phyloP scores from a whole-genome alignment of 1,284 basidiomycete species.

The Boletus semigastroideus region DNA sequence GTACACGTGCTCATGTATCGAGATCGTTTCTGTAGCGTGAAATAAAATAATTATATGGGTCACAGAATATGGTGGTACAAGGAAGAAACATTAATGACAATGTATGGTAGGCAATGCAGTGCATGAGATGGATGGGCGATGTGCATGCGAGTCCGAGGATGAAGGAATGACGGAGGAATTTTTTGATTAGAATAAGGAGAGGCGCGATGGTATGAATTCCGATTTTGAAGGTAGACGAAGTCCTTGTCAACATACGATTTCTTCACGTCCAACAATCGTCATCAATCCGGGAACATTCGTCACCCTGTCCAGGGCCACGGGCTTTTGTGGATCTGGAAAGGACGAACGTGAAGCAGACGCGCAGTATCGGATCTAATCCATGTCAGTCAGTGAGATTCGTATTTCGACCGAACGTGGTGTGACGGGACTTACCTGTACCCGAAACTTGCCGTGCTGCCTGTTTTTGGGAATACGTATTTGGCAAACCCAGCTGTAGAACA shows the following conservation, averaged over 20 bases:
- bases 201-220: no score
- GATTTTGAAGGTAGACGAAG: background rate
- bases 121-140: background rate
- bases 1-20: no score
- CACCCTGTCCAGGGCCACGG: constrained; percentile 53
- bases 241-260: constrained; percentile 20
- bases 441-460: constrained; percentile 50
- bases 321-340: constrained; percentile 46
- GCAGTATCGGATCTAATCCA: constrained; percentile 55
- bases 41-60: constrained; percentile 17
- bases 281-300: constrained; percentile 60
- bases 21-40: background rate
- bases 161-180: constrained; percentile 7
- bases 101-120: background rate
- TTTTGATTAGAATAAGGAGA: background rate
- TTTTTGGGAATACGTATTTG: constrained; percentile 56
- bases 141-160: background rate
- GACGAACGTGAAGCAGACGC: constrained; percentile 52
- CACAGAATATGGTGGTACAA: background rate
- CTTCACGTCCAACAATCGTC: constrained; percentile 52
- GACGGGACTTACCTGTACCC: constrained; percentile 51
- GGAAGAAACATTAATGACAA: constrained; percentile 5
- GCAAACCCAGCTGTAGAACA: constrained; percentile 55
- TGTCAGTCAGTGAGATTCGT: background rate
- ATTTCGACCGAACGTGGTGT: background rate